Conservation (phyloP, 169 alveolate species). For the Plasmodium coatneyi region DNA sequence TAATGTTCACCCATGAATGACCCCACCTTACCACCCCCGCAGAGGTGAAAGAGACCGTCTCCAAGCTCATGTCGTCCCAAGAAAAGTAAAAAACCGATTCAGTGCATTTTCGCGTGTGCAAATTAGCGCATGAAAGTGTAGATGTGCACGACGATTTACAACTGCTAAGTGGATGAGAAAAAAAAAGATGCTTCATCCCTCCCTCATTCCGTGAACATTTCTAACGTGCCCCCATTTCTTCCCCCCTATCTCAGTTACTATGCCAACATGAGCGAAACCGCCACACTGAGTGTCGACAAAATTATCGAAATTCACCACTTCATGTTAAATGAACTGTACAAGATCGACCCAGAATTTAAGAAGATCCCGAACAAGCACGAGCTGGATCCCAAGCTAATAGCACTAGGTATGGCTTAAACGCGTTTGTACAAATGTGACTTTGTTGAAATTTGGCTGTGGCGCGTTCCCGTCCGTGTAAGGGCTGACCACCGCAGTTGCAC, state of each 20-base stretch:
- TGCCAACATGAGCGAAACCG: conserved; percentile 53
- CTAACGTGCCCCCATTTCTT: not conserved
- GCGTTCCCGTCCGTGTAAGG: not conserved
- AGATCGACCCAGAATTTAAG: conserved; percentile 79
- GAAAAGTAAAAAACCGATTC: conserved; percentile 32
- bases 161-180: not conserved
- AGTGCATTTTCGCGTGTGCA: not conserved
- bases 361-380: conserved; percentile 77
- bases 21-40: not conserved
- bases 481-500: not conserved
- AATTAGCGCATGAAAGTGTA: not conserved
- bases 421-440: no score
- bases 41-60: conserved; percentile 66
- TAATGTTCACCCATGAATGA: not conserved
- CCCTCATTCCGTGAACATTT: not conserved
- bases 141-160: not conserved
- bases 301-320: conserved; percentile 84
- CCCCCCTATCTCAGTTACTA: conserved; percentile 36
- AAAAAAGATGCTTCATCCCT: not conserved
- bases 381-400: conserved; percentile 83
- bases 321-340: conserved; percentile 85
- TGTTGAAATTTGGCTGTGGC: not conserved
- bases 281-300: conserved; percentile 79
- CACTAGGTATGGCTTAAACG: conserved; percentile 39
- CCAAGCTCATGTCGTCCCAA: conserved; percentile 70